These are phyloP conservation scores for Trichoderma cornu-damae DNA, from an alignment of 2,329 filamentous ascomycete species.

Conservation along the genomic window DNA sequence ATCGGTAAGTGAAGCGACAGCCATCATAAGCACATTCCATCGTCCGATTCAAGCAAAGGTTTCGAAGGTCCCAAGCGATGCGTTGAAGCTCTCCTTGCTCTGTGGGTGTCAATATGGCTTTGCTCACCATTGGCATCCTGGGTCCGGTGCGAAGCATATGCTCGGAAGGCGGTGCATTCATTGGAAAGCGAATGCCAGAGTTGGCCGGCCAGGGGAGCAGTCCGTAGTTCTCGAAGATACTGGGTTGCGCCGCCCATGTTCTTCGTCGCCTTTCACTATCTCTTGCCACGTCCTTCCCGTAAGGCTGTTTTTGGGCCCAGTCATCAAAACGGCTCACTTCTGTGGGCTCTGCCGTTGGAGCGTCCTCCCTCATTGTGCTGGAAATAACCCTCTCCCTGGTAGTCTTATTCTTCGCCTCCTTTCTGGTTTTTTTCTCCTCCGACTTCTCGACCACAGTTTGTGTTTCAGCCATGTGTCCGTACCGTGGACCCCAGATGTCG, in stretches of 20 bases:
- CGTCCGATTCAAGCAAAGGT: slow-evolving; percentile 24
- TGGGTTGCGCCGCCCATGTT: slow-evolving; percentile 27
- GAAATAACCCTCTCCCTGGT: not conserved
- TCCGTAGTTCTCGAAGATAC: slow-evolving; percentile 20
- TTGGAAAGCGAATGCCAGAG: slow-evolving; percentile 19
- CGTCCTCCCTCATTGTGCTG: not conserved
- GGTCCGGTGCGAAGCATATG: slow-evolving; percentile 32
- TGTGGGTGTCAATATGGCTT: slow-evolving; percentile 37
- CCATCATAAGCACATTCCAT: slow-evolving; percentile 36
- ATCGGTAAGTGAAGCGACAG: slow-evolving; percentile 34
- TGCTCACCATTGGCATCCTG: slow-evolving; percentile 32
- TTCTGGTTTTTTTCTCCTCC: not conserved
- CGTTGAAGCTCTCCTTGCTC: slow-evolving; percentile 14
- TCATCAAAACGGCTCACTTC: not conserved
- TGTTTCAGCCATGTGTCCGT: not conserved
- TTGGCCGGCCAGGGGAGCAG: slow-evolving; percentile 17
- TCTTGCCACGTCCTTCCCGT: not conserved
- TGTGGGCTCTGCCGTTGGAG: not conserved
- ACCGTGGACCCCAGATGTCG: slow-evolving; percentile 26
- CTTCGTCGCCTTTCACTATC: not conserved
- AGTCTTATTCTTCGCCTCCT: not conserved
- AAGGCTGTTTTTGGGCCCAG: not conserved
- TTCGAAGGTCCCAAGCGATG: slow-evolving; percentile 2
- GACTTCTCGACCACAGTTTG: not conserved
- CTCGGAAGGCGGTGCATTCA: slow-evolving; percentile 29